These are phyloP conservation scores for Ilex paraguariensis DNA, from an alignment of 305 asterid species.

Conservation along the genomic window DNA sequence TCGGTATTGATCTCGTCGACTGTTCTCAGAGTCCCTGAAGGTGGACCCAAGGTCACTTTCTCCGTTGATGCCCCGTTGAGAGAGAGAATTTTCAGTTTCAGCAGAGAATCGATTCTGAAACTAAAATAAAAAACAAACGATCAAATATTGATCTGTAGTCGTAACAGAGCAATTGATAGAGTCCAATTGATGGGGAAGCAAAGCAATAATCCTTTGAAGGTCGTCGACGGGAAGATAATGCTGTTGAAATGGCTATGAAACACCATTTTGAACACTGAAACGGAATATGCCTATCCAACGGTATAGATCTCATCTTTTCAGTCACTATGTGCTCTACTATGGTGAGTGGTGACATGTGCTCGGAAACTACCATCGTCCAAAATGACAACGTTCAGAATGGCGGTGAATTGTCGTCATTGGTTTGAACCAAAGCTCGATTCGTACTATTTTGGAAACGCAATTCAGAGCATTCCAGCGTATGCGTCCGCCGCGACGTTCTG, in stretches of 20 bases:
- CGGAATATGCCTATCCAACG: constrained; percentile 4
- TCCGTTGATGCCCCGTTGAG: constrained; percentile 32
- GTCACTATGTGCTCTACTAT: constrained; percentile 34
- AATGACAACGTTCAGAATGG: constrained; percentile 43
- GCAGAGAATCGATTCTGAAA: constrained; percentile 33
- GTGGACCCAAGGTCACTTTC: too few relatives aligned
- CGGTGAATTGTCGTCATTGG: too few relatives aligned
- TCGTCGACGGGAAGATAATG: constrained; percentile 25
- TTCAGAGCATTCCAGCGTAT: constrained; percentile 43
- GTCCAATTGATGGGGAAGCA: too few relatives aligned
- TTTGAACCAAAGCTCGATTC: too few relatives aligned
- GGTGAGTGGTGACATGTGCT: constrained; percentile 49
- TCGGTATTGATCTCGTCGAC: constrained; percentile 36
- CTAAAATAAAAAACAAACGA: constrained; percentile 30
- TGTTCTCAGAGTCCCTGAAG: constrained; percentile 36
- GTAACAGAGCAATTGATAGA: too few relatives aligned
- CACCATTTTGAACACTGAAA: constrained; percentile 19
- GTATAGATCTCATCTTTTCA: constrained; percentile 41
- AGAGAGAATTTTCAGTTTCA: constrained; percentile 41
- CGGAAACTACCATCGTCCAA: constrained; percentile 28
- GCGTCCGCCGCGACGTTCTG: constrained; percentile 35
- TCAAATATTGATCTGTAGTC: constrained; percentile 20
- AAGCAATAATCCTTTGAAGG: constrained; percentile 34
- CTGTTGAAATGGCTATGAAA: constrained; percentile 29
- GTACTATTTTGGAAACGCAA: constrained; percentile 51